These are phyloP conservation scores for Trifolium subterraneum DNA, from an alignment of 306 rosid species.

Conservation along the genomic window DNA sequence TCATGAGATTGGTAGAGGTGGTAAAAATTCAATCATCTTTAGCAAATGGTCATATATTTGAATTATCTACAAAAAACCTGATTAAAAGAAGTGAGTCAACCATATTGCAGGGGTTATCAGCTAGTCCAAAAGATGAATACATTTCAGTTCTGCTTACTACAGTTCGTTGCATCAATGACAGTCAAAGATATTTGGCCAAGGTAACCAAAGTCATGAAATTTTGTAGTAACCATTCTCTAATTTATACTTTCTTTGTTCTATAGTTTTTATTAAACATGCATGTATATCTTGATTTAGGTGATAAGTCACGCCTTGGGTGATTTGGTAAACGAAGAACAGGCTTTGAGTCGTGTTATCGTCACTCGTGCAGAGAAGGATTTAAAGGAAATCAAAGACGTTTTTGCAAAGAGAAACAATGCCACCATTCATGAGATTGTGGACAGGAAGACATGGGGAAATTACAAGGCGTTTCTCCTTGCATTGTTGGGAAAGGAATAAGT, in stretches of 20 bases:
- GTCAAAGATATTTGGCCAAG: conserved; percentile 54
- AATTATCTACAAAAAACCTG: too few species aligned
- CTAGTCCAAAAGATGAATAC: conserved; percentile 43
- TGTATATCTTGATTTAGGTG: conserved; percentile 43
- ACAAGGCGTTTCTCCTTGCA: conserved; percentile 49
- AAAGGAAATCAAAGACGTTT: conserved; percentile 50
- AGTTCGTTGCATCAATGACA: conserved; percentile 54
- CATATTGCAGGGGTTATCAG: conserved; percentile 45
- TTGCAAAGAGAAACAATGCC: conserved; percentile 48
- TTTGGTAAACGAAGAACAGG: conserved; percentile 44
- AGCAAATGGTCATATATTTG: too few species aligned
- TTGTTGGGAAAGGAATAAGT: conserved; percentile 38
- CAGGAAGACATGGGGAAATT: conserved; percentile 52
- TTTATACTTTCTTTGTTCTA: not conserved
- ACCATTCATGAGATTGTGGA: conserved; percentile 42
- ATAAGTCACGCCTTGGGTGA: conserved; percentile 45
- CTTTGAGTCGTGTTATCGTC: conserved; percentile 59
- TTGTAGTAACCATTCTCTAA: not conserved
- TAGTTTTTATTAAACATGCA: conserved; percentile 5
- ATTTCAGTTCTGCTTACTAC: conserved; percentile 44
- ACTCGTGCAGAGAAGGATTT: conserved; percentile 62
- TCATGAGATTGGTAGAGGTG: too few species aligned
- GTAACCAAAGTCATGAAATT: conserved; percentile 35
- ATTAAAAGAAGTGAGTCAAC: too few species aligned
- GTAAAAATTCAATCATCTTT: too few species aligned